These are phyloP conservation scores for Wallacemonas collosoma DNA, from an alignment of 208 protist species.

Conservation along the genomic window DNA sequence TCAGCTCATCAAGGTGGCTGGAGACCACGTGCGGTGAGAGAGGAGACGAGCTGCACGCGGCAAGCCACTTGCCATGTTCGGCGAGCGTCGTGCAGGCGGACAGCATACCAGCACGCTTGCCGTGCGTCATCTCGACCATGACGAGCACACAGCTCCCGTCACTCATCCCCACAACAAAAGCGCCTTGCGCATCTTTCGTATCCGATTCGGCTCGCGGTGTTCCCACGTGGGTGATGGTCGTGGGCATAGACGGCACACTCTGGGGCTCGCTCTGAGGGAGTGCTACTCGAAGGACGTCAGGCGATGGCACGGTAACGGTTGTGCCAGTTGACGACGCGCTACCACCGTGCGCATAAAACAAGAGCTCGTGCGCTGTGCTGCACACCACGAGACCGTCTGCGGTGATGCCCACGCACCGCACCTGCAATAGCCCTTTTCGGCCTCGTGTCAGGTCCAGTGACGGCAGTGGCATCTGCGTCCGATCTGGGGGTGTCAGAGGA, in stretches of 20 bases:
- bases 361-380: constrained; percentile 4
- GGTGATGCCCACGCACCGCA: background rate
- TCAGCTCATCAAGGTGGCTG: background rate
- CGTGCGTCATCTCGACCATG: background rate
- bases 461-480: background rate
- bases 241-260: background rate
- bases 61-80: constrained; percentile 6
- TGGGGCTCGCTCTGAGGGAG: background rate
- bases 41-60: too few species aligned
- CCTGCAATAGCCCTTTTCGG: background rate
- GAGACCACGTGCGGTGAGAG: background rate
- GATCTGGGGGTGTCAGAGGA: background rate
- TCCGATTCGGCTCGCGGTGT: background rate
- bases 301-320: background rate
- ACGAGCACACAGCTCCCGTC: background rate
- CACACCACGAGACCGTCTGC: background rate
- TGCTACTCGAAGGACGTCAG: background rate
- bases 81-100: constrained; percentile 3
- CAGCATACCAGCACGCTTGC: background rate
- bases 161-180: background rate
- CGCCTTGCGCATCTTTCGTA: background rate
- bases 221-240: background rate
- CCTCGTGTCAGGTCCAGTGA: background rate
- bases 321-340: background rate
- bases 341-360: background rate